Base-by-base conservation (phyloP, 352 stramenopile species). In the Pythium chondricola region DNA sequence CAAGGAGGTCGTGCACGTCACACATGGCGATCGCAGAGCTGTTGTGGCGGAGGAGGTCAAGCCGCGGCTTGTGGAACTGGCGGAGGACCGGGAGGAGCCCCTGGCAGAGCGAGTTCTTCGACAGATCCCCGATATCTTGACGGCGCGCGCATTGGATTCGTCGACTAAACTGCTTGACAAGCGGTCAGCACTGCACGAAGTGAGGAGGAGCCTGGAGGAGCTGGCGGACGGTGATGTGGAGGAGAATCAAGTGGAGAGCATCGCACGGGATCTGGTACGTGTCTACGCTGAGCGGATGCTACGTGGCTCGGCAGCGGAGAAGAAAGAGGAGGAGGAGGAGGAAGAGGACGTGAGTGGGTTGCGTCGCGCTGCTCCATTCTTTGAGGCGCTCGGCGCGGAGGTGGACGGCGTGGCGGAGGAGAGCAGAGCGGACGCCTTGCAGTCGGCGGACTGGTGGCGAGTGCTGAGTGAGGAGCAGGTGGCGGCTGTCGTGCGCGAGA, bases 381-480 rank as follows among this genome's bases (percentile, higher is more conserved):
- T 63, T 52, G 55, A 57, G 7, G 41, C 40, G 11, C 20, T 56
- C 1, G 17, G 14, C 8, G 22, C 13, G 1, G 32, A 16, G 20
- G 5, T 6, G 6, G 0, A 13, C 6, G 0, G 10, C 30, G 2
- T 24, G 3, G 9, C 2, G 10, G 13, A 25, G 5, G 25, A 24
- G 13, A 24, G 3, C 18, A 8, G 10, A 18, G 30, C 50, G 6
- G 21, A 36, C 3, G 48, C 35, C 16, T 6, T 21, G 30, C 1
- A 3, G 0, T 13, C n/a, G 11, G 21, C n/a, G 0, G 58, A 67
- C 24, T 67, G 58, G 58, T 61, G 51, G 58, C 44, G 41, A 4
- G 32, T 43, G 9, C 17, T 67, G 31, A 58, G 47, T 3, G 52
- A 67, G 29, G 52, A 67, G 31, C 58, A 67, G 52, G 17, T 67